phyloP scores from a whole-genome alignment of 1,139 yeast genomes.

The Kodamaea anthophila region DNA sequence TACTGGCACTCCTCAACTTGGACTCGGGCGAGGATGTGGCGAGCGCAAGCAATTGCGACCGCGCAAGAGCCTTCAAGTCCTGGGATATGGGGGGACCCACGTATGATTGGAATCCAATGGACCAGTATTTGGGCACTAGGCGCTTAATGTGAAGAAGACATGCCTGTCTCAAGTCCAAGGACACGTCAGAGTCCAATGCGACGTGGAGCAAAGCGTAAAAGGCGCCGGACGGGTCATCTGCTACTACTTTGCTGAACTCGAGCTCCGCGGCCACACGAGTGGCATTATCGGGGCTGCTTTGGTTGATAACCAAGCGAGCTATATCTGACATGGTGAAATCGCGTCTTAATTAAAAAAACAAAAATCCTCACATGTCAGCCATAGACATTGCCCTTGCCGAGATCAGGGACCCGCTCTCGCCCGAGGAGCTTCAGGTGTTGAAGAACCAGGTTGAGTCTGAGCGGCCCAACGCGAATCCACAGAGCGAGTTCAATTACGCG shows the following conservation, averaged over 20 bases:
- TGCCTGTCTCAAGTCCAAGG: slow-evolving; percentile 49
- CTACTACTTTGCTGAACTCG: slow-evolving; percentile 23
- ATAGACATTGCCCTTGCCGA: slow-evolving; percentile 31
- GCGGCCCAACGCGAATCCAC: slow-evolving; percentile 72
- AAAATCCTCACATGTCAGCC: slow-evolving; percentile 1
- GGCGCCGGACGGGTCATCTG: slow-evolving; percentile 27
- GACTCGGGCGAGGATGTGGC: slow-evolving; percentile 47
- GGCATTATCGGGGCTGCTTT: slow-evolving; percentile 34
- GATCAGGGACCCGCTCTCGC: slow-evolving; percentile 53
- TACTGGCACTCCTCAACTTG: slow-evolving; percentile 62
- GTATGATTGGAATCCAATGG: slow-evolving; percentile 75
- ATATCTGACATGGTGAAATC: slow-evolving; percentile 6
- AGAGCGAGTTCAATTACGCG: slow-evolving; percentile 86
- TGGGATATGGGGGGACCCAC: slow-evolving; percentile 59
- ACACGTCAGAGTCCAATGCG: slow-evolving; percentile 16
- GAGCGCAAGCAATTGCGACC: slow-evolving; percentile 46
- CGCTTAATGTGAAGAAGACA: slow-evolving; percentile 65
- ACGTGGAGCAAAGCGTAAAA: slow-evolving; percentile 24
- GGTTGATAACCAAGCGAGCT: slow-evolving; percentile 22
- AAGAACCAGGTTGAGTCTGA: slow-evolving; percentile 77
- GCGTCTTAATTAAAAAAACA: neutral
- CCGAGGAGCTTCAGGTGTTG: slow-evolving; percentile 68
- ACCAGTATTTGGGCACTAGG: slow-evolving; percentile 73
- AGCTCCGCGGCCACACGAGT: slow-evolving; percentile 31
- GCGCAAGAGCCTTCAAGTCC: slow-evolving; percentile 43